These are phyloP conservation scores for Leccinum uliginosum DNA, from an alignment of 768 basidiomycete species.

Conservation along the genomic window DNA sequence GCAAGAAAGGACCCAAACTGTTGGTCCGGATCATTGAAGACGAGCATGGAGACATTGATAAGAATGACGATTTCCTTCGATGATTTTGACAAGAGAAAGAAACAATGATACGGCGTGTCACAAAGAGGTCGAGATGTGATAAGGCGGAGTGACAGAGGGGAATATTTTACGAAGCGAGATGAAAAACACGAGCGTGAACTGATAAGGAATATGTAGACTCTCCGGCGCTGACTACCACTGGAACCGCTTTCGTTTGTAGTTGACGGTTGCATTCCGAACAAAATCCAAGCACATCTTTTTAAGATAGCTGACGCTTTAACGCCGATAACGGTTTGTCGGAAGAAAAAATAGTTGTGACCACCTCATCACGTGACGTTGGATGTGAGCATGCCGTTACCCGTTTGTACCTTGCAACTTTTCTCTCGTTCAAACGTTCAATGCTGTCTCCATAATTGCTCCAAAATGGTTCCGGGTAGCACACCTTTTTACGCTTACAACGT, in stretches of 20 bases:
- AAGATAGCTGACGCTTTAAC: too few relatives aligned
- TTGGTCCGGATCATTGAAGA: not conserved
- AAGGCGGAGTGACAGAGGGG: not conserved
- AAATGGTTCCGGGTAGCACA: too few relatives aligned
- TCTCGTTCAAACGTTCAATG: too few relatives aligned
- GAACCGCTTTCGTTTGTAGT: not conserved
- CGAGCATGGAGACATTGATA: not conserved
- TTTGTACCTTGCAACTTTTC: too few relatives aligned
- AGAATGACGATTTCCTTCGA: not conserved
- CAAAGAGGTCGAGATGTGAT: not conserved
- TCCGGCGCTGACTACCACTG: not conserved
- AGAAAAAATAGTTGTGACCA: too few relatives aligned
- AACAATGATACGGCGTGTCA: not conserved
- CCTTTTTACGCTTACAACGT: too few relatives aligned
- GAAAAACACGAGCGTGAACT: not conserved
- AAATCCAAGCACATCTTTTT: not conserved
- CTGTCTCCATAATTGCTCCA: too few relatives aligned
- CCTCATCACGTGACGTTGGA: too few relatives aligned
- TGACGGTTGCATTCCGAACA: not conserved
- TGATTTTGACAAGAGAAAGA: not conserved
- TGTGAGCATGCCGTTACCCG: too few relatives aligned
- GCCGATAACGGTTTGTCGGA: too few relatives aligned
- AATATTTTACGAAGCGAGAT: not conserved
- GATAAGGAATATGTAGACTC: too few relatives aligned
- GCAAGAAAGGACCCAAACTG: not conserved